Evolutionary conservation across 495 filamentous ascomycete species (phyloP).

Genomic region (Talaromyces trachyspermus): DNA sequence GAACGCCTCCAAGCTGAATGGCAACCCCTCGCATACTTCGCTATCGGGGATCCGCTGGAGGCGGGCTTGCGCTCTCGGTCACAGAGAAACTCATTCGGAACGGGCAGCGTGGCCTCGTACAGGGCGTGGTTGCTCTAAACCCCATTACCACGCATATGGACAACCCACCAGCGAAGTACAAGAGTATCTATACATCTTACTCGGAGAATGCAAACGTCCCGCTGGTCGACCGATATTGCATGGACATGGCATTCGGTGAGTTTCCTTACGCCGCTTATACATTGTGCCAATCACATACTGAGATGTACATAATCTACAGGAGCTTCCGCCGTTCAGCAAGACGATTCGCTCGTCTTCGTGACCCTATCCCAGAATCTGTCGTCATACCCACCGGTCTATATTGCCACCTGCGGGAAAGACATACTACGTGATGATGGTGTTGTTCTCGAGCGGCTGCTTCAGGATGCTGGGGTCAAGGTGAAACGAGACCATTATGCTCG

Average conservation of each 20-base stretch:
- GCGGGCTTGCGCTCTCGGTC: constrained; percentile 17
- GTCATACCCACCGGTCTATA: constrained; percentile 19
- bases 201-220: constrained; percentile 18
- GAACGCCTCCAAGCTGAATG: constrained; percentile 16
- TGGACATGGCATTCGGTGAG: constrained; percentile 13
- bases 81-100: constrained; percentile 16
- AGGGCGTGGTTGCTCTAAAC: constrained; percentile 17
- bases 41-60: constrained; percentile 21
- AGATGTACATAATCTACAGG: too few relatives aligned
- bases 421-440: constrained; percentile 20
- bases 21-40: constrained; percentile 15
- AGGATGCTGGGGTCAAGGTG: constrained; percentile 16
- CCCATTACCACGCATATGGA: constrained; percentile 16
- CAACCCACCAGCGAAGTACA: constrained; percentile 16
- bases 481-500: too few relatives aligned
- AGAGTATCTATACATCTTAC: constrained; percentile 17
- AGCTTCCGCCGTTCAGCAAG: constrained; percentile 6
- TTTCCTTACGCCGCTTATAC: too few relatives aligned
- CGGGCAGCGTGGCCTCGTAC: too few relatives aligned
- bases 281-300: too few relatives aligned
- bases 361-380: constrained; percentile 10
- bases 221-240: constrained; percentile 14
- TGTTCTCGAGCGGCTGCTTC: constrained; percentile 17
- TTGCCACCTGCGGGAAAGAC: constrained; percentile 20
- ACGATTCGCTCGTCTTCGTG: constrained; percentile 13